Conservation (phyloP, 73 alveolate species). For the Paramecium octaurelia region DNA sequence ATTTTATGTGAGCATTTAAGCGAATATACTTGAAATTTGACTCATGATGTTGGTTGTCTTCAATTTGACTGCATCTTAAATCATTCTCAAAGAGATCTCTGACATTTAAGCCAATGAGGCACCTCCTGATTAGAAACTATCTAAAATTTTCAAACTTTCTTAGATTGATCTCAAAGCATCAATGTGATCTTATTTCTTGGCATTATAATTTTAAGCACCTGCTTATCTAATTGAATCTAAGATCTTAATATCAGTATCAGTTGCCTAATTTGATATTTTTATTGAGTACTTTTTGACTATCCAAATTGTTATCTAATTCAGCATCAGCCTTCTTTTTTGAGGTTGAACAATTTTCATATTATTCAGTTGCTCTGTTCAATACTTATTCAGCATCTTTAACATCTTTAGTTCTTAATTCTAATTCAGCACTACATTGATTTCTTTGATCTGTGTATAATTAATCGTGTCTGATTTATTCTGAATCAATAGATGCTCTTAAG, state of each 20-base stretch:
- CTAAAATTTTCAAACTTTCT: slow-evolving; percentile 43
- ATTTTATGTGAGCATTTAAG: slow-evolving; percentile 46
- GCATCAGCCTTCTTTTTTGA: slow-evolving; percentile 51
- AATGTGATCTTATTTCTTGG: slow-evolving; percentile 43
- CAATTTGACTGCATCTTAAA: slow-evolving; percentile 38
- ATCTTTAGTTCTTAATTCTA: slow-evolving; percentile 47
- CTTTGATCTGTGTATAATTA: slow-evolving; percentile 19
- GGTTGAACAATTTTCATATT: slow-evolving; percentile 46
- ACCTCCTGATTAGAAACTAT: slow-evolving; percentile 50
- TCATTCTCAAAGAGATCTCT: slow-evolving; percentile 23
- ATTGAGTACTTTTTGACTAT: not conserved
- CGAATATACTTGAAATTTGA: slow-evolving; percentile 36
- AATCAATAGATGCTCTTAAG: slow-evolving; percentile 46
- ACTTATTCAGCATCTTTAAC: slow-evolving; percentile 55
- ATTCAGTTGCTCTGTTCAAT: slow-evolving; percentile 47
- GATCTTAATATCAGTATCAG: slow-evolving; percentile 50
- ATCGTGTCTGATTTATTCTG: slow-evolving; percentile 50
- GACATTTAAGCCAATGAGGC: slow-evolving; percentile 53
- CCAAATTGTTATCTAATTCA: slow-evolving; percentile 49
- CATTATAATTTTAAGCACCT: slow-evolving; percentile 31
- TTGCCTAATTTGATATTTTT: not conserved
- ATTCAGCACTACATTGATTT: slow-evolving; percentile 27
- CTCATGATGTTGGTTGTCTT: slow-evolving; percentile 29
- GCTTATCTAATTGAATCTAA: slow-evolving; percentile 38
- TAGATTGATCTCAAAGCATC: slow-evolving; percentile 44